Conservation (phyloP, 148 eudicot genomes). For the Amaranthus hypochondriacus region DNA sequence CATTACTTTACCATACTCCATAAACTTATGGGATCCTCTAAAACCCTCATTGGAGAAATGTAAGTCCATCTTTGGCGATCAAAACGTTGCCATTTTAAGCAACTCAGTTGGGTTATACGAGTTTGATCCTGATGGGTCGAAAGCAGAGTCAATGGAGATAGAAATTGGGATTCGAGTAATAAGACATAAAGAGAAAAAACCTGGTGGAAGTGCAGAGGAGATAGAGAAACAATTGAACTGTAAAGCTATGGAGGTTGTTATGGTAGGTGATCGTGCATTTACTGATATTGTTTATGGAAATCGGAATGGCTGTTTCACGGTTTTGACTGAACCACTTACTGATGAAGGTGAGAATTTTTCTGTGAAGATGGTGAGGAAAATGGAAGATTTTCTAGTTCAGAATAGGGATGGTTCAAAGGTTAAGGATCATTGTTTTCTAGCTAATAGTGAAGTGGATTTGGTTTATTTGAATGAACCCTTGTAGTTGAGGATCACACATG, state of each 20-base stretch:
- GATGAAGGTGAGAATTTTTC: slow-evolving; percentile 63
- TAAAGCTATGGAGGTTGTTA: slow-evolving; percentile 46
- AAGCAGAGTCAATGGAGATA: slow-evolving; percentile 59
- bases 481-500: neutral
- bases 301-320: slow-evolving; percentile 72
- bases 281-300: slow-evolving; percentile 87
- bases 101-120: slow-evolving; percentile 81
- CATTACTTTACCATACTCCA: slow-evolving; percentile 63
- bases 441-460: slow-evolving; percentile 16
- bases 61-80: slow-evolving; percentile 66
- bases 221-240: slow-evolving; percentile 66
- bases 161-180: slow-evolving; percentile 67
- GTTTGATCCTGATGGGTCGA: slow-evolving; percentile 70
- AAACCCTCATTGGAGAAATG: slow-evolving; percentile 44
- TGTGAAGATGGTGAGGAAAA: slow-evolving; percentile 64
- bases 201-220: slow-evolving; percentile 78
- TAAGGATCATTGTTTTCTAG: slow-evolving; percentile 42
- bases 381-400: slow-evolving; percentile 57
- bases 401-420: slow-evolving; percentile 46
- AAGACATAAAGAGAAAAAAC: slow-evolving; percentile 75
- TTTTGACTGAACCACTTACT: slow-evolving; percentile 68
- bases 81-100: slow-evolving; percentile 69
- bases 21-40: slow-evolving; percentile 53
- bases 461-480: slow-evolving; percentile 20
- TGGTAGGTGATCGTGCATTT: slow-evolving; percentile 93